Conservation (phyloP, 164 flowering plant genomes). For the Liriodendron chinense region DNA sequence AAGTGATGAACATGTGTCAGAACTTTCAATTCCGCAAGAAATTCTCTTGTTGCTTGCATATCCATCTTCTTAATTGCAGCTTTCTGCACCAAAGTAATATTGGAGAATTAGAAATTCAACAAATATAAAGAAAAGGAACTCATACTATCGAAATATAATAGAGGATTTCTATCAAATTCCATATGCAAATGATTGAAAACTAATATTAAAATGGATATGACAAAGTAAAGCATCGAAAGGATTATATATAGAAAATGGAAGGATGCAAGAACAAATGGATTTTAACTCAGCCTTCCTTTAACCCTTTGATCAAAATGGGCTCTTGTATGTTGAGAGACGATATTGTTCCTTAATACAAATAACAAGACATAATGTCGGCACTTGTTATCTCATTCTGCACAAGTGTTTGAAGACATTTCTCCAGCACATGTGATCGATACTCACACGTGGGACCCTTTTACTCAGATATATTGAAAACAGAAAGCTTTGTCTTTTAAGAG, state of each 20-base stretch:
- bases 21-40: conserved; percentile 86
- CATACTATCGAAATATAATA: background rate
- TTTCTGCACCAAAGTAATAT: conserved; percentile 42
- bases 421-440: too few species aligned
- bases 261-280: background rate
- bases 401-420: too few species aligned
- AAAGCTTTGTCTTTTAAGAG: too few species aligned
- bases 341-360: too few species aligned
- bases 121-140: background rate
- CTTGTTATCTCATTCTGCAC: too few species aligned
- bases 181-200: background rate
- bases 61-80: conserved; percentile 98
- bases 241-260: background rate
- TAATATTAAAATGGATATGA: background rate
- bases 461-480: too few species aligned
- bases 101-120: background rate
- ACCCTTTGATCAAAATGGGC: too few species aligned
- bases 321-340: too few species aligned
- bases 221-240: background rate
- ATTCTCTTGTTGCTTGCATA: conserved; percentile 79
- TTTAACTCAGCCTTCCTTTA: background rate
- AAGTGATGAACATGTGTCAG: conserved; percentile 84
- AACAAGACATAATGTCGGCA: too few species aligned
- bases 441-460: too few species aligned
- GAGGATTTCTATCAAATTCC: background rate